These are phyloP conservation scores for Candida glaebosa DNA, from an alignment of 805 yeast genomes.

Conservation along the genomic window DNA sequence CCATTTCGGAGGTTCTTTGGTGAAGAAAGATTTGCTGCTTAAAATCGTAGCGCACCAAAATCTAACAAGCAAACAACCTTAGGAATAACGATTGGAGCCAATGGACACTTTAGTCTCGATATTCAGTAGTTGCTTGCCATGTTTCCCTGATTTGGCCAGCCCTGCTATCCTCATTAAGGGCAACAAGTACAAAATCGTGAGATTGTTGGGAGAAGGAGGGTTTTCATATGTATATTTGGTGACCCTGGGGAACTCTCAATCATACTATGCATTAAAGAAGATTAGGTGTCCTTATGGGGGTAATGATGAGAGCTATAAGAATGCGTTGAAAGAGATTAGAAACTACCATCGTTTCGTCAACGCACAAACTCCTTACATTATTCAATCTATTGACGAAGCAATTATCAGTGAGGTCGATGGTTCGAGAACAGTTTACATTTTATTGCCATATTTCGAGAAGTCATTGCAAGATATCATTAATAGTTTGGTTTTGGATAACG, in stretches of 20 bases:
- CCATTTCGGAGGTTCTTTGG: background rate
- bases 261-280: constrained; percentile 72
- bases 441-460: constrained; percentile 71
- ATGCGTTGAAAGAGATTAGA: constrained; percentile 75
- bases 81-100: background rate
- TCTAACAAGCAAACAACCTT: background rate
- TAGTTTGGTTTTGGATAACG: constrained; percentile 53
- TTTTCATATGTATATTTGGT: constrained; percentile 85
- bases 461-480: constrained; percentile 82
- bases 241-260: constrained; percentile 36
- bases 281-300: constrained; percentile 86
- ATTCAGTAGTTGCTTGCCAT: constrained; percentile 39
- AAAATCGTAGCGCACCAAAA: background rate
- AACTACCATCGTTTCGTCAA: constrained; percentile 64
- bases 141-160: constrained; percentile 39
- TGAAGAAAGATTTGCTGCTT: background rate
- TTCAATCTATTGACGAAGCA: constrained; percentile 66
- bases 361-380: constrained; percentile 58
- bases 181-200: constrained; percentile 56
- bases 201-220: constrained; percentile 87
- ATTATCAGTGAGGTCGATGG: constrained; percentile 76
- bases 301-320: constrained; percentile 54
- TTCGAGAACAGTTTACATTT: constrained; percentile 68
- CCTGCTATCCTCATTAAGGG: constrained; percentile 65
- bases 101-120: constrained; percentile 23